These are phyloP conservation scores for Murraya koenigii DNA, from an alignment of 345 rosid genomes.

Conservation along the genomic window DNA sequence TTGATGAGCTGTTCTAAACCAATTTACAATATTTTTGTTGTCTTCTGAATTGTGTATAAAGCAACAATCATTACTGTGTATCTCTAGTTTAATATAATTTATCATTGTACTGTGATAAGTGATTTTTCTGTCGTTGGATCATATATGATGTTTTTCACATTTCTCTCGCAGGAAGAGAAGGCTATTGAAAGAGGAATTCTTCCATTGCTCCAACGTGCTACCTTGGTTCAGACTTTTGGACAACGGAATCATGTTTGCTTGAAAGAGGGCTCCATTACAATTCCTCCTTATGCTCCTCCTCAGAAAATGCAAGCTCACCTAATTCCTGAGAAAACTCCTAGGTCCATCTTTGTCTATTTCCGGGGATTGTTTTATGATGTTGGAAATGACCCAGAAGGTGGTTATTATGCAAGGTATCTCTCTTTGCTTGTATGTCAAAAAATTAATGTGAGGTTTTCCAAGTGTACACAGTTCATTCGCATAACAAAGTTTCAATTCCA, in stretches of 20 bases:
- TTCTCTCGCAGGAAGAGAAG: slow-evolving; percentile 74
- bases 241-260: slow-evolving; percentile 95
- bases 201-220: slow-evolving; percentile 85
- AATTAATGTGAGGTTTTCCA: slow-evolving; percentile 4
- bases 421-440: background rate
- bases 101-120: slow-evolving; percentile 6
- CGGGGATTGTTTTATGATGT: slow-evolving; percentile 96
- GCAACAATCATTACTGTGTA: background rate
- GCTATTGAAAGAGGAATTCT: slow-evolving; percentile 96
- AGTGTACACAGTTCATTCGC: background rate
- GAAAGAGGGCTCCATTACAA: slow-evolving; percentile 89
- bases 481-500: background rate
- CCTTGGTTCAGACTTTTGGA: slow-evolving; percentile 97
- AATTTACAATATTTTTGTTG: slow-evolving; percentile 8
- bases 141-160: slow-evolving; percentile 4
- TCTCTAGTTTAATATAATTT: background rate
- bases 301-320: slow-evolving; percentile 93
- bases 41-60: background rate
- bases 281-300: slow-evolving; percentile 99
- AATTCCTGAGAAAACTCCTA: slow-evolving; percentile 80
- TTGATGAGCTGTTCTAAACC: background rate
- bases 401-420: slow-evolving; percentile 93
- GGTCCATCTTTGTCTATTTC: slow-evolving; percentile 95
- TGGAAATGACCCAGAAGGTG: slow-evolving; percentile 98
- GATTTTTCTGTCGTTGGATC: background rate